Conservation (phyloP, 1,284 basidiomycete genomes). For the Cryptococcus floricola region DNA sequence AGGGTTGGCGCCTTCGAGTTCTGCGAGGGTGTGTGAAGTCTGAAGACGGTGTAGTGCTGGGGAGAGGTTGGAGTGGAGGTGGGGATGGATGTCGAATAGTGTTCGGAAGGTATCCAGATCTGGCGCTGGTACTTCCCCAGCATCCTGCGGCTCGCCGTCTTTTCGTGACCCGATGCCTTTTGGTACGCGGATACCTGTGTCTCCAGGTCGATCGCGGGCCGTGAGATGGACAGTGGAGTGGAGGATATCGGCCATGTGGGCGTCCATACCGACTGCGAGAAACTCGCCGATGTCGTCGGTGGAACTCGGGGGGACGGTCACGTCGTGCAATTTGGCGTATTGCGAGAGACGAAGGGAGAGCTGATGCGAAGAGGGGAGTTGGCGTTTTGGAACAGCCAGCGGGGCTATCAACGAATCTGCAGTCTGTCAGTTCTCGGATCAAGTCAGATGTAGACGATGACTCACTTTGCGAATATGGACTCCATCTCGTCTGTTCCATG, state of each 20-base stretch:
- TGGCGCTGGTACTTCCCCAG: slow-evolving; percentile 23
- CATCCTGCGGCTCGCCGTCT: background rate
- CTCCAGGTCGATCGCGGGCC: slow-evolving; percentile 32
- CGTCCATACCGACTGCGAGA: slow-evolving; percentile 42
- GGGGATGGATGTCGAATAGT: slow-evolving; percentile 37
- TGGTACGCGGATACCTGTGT: slow-evolving; percentile 32
- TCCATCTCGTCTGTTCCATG: slow-evolving; percentile 5
- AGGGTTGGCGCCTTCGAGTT: slow-evolving; percentile 18
- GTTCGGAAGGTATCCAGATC: slow-evolving; percentile 30
- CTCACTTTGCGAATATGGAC: slow-evolving; percentile 16
- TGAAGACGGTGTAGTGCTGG: slow-evolving; percentile 40
- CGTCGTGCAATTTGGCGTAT: slow-evolving; percentile 31
- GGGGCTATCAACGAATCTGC: slow-evolving; percentile 25
- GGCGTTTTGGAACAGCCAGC: slow-evolving; percentile 18
- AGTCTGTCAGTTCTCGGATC: background rate
- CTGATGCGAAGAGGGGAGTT: slow-evolving; percentile 37
- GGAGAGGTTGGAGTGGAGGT: slow-evolving; percentile 37
- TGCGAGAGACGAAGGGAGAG: slow-evolving; percentile 29
- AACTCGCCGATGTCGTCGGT: slow-evolving; percentile 42
- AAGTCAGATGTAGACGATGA: background rate
- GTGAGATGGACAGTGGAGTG: slow-evolving; percentile 36
- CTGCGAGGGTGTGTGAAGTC: slow-evolving; percentile 28
- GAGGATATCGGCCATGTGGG: slow-evolving; percentile 37
- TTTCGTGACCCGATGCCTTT: slow-evolving; percentile 1
- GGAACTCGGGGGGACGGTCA: slow-evolving; percentile 26